Conservation (phyloP, 371 early-diverging fungal genomes). For the Coemansia sp. region DNA sequence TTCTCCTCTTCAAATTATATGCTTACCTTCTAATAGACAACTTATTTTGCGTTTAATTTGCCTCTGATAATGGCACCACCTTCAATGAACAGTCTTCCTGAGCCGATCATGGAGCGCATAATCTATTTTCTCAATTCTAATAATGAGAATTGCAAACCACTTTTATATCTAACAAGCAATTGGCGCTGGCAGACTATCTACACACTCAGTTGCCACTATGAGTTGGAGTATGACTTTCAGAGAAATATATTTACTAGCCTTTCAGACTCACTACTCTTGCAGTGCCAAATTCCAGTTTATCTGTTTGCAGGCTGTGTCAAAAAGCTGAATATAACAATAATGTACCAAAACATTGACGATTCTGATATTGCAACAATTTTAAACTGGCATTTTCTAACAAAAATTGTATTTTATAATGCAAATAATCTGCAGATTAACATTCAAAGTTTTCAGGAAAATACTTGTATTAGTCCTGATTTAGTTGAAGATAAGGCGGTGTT, state of each 20-base stretch:
- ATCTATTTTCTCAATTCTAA: background rate
- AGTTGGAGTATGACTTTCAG: background rate
- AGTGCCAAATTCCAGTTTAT: background rate
- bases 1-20: too few species aligned
- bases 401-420: background rate
- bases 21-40: too few species aligned
- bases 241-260: background rate
- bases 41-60: too few species aligned
- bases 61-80: background rate
- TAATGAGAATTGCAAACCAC: background rate
- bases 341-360: background rate
- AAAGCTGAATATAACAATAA: background rate
- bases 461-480: background rate
- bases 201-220: background rate
- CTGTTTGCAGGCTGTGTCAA: background rate
- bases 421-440: background rate
- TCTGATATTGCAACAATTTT: background rate
- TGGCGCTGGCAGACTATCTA: background rate
- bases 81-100: background rate
- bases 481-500: background rate
- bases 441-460: background rate
- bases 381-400: background rate
- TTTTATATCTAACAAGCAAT: background rate
- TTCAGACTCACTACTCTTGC: background rate
- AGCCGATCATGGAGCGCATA: background rate